Conservation (phyloP, 208 protist genomes). For the Trypanosoma caninum region DNA sequence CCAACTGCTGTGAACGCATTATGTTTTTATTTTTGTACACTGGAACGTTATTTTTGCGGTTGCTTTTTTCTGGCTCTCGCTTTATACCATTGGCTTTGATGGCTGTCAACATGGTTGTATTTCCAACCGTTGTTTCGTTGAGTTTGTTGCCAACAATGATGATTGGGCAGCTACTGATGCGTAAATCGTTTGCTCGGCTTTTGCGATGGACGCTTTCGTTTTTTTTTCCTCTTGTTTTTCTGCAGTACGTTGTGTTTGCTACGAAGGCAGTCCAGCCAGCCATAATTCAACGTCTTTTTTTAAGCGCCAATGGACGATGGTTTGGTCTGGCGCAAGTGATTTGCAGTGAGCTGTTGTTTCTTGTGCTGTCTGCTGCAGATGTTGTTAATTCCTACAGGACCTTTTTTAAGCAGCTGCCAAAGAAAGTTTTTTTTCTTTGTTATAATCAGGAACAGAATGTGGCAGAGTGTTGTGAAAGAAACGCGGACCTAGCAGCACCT, state of each 20-base stretch:
- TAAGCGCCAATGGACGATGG: constrained; percentile 11
- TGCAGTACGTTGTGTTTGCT: constrained; percentile 21
- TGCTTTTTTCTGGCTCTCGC: constrained; percentile 4
- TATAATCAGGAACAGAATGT: too few relatives aligned
- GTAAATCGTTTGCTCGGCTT: neutral
- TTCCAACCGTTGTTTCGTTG: constrained; percentile 17
- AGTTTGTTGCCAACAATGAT: constrained; percentile 23
- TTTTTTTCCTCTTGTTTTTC: neutral
- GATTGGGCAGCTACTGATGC: constrained; percentile 16
- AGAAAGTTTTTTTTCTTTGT: too few relatives aligned
- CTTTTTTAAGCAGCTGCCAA: neutral
- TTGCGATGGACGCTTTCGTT: constrained; percentile 11
- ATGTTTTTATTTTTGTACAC: neutral
- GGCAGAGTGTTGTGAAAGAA: too few relatives aligned
- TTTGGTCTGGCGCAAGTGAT: constrained; percentile 12
- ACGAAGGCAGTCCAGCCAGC: neutral
- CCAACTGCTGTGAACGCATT: constrained; percentile 1
- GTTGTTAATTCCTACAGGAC: neutral
- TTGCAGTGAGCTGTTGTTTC: constrained; percentile 16
- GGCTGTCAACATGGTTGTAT: constrained; percentile 22
- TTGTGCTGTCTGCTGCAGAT: constrained; percentile 11
- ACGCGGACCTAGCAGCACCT: too few relatives aligned
- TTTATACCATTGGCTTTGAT: constrained; percentile 18
- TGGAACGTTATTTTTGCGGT: constrained; percentile 1
- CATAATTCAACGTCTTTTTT: constrained; percentile 16